phyloP scores from a whole-genome alignment of 2,329 filamentous ascomycete genomes.

The Fusarium falciforme region DNA sequence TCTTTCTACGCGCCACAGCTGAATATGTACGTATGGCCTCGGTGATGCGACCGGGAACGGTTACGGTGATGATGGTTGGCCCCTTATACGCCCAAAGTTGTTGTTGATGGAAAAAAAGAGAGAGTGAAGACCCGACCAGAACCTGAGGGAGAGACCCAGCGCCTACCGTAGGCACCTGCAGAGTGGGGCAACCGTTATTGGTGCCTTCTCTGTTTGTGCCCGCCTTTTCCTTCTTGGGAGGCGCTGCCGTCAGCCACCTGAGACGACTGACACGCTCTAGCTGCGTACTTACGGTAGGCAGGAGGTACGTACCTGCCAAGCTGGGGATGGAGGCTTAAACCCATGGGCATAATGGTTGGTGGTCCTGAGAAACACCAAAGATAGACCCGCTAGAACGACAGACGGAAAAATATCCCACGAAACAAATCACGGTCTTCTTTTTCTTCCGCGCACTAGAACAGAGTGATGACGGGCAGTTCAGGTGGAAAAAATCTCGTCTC shows the following conservation, averaged over 20 bases:
- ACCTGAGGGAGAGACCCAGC: conserved; percentile 3
- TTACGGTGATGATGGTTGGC: conserved; percentile 18
- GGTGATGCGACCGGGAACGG: conserved; percentile 15
- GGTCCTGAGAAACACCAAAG: conserved; percentile 12
- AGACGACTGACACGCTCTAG: conserved; percentile 30
- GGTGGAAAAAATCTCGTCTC: conserved; percentile 7
- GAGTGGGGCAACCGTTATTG: background rate
- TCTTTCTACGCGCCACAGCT: conserved; percentile 8
- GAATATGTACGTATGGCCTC: conserved; percentile 9
- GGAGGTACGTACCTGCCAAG: background rate
- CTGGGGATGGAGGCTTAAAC: background rate
- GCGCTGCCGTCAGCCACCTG: conserved; percentile 21
- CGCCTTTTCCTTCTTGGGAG: background rate
- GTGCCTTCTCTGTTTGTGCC: background rate
- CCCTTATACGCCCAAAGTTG: conserved; percentile 16
- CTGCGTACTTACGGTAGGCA: background rate
- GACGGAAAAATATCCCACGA: conserved; percentile 37
- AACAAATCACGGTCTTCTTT: conserved; percentile 20
- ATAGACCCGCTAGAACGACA: conserved; percentile 25
- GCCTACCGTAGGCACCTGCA: background rate
- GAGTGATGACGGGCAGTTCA: background rate
- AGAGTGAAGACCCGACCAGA: background rate
- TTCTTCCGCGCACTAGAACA: conserved; percentile 7
- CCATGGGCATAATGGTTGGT: conserved; percentile 6
- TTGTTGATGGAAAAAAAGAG: conserved; percentile 37